Base-by-base conservation (phyloP, 208 protist species). In the Angomonas desouzai region DNA sequence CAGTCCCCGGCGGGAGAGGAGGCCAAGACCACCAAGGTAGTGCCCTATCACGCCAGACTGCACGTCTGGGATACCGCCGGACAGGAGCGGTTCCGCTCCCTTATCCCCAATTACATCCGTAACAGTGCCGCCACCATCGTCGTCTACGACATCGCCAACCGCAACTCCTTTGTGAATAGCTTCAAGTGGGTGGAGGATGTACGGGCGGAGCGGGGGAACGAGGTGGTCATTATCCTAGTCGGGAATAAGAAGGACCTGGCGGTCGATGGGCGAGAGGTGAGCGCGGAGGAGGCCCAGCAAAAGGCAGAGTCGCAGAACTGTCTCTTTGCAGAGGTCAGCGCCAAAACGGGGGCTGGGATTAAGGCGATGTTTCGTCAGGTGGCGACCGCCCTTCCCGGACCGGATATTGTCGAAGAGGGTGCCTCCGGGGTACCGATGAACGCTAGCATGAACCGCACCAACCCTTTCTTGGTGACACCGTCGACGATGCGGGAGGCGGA, bases 111-210 rank as follows among this genome's bases (percentile, higher is more conserved):
- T 57, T 98, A 98, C 70, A 97, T 98, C 32, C 83, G 98, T 32
- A 98, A 99, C 74, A 98, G 94, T 48, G 88, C 91, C 0, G 97
- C 98, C 10, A 97, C 98, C 11, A 83, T 99, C 25, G 87, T 99
- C 32, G 98, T 99, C 16, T 99, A 98, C 79, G 98, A 99, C 74
- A 93, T 99, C 56, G 98, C 95, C 53, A 94, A 89, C 70, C 88
- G 95, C 18, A 60, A 75, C 11, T 97, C 95, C 0, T 99, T 99
- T 79, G 56, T 92, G 29, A 91, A 89, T 63, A 91, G 87, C 20
- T 87, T 84, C 49, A 96, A 94, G 62, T 99, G 98, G 98, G 91
- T 99, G 40, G 97, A 98, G 22, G 98, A 99, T 67, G 96, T 99
- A 16, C 83, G 98, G n/a, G 77, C 82, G 22, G 97, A 99, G 74